These are phyloP conservation scores for Dimargaris cristalligena DNA, from an alignment of 192 early-diverging fungal genomes.

Conservation along the genomic window DNA sequence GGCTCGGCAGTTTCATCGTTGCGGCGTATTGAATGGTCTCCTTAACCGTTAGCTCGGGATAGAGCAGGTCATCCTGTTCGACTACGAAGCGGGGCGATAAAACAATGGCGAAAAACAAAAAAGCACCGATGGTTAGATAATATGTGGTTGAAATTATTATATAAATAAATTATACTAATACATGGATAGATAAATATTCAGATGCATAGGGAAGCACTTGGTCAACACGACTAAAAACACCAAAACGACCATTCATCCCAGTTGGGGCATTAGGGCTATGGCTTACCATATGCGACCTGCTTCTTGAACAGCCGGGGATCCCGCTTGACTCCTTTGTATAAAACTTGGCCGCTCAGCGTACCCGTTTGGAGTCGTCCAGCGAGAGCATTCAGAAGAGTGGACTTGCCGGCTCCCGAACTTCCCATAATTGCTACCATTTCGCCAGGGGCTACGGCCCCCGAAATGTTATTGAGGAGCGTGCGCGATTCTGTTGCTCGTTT, in stretches of 20 bases:
- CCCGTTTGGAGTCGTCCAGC: constrained; percentile 47
- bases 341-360: constrained; percentile 30
- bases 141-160: background rate
- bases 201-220: background rate
- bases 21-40: constrained; percentile 67
- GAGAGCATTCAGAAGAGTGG: constrained; percentile 68
- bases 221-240: background rate
- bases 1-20: constrained; percentile 45
- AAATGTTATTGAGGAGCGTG: constrained; percentile 41
- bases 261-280: background rate
- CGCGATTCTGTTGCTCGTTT: background rate
- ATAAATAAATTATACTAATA: background rate
- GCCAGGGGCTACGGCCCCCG: constrained; percentile 54
- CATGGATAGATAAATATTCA: background rate
- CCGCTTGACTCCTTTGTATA: constrained; percentile 33
- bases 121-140: background rate
- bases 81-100: constrained; percentile 10
- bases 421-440: constrained; percentile 82
- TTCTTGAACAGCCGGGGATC: constrained; percentile 27
- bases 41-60: constrained; percentile 50
- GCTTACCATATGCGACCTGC: constrained; percentile 18
- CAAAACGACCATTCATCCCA: background rate
- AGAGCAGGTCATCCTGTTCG: constrained; percentile 36
- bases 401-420: constrained; percentile 81
- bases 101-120: background rate